phyloP scores from a whole-genome alignment of 1,284 basidiomycete species.

The Cutaneotrichosporon cutaneum region DNA sequence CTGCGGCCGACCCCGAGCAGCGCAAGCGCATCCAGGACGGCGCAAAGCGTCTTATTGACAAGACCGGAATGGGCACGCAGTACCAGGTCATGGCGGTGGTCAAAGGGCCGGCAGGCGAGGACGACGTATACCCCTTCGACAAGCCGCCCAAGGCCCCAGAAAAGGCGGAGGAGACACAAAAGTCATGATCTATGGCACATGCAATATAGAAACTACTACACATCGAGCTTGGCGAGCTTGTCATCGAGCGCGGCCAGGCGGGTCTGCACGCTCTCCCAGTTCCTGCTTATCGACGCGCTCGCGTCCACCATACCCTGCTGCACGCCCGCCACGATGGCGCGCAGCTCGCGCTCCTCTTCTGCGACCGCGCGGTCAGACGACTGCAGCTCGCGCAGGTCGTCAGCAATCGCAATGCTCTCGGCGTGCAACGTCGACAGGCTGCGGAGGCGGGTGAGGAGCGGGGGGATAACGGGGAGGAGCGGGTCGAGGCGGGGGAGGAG shows the following conservation, averaged over 20 bases:
- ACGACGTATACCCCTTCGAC: slow-evolving; percentile 52
- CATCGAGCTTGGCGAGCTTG: slow-evolving; percentile 34
- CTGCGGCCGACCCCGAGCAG: slow-evolving; percentile 56
- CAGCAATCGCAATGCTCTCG: slow-evolving; percentile 69
- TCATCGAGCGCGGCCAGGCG: slow-evolving; percentile 60
- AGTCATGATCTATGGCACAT: slow-evolving; percentile 7
- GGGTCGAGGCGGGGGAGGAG: slow-evolving; percentile 80
- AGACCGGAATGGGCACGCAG: slow-evolving; percentile 59
- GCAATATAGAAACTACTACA: slow-evolving; percentile 4
- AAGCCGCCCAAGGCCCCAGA: neutral
- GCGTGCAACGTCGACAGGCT: slow-evolving; percentile 80
- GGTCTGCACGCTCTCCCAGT: slow-evolving; percentile 65
- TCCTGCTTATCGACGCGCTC: slow-evolving; percentile 65
- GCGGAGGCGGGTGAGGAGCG: slow-evolving; percentile 81
- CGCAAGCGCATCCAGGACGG: slow-evolving; percentile 54
- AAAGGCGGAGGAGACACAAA: neutral
- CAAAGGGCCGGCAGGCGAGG: slow-evolving; percentile 25
- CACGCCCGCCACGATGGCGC: slow-evolving; percentile 65
- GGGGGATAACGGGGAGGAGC: slow-evolving; percentile 82
- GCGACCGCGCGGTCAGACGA: slow-evolving; percentile 65
- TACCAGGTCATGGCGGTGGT: slow-evolving; percentile 59
- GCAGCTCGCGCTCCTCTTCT: slow-evolving; percentile 66
- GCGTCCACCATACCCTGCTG: slow-evolving; percentile 72
- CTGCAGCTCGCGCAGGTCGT: slow-evolving; percentile 65
- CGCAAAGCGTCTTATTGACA: slow-evolving; percentile 58